phyloP scores from a whole-genome alignment of 495 filamentous ascomycete genomes.

The Hyphodiscus hymeniophilus region DNA sequence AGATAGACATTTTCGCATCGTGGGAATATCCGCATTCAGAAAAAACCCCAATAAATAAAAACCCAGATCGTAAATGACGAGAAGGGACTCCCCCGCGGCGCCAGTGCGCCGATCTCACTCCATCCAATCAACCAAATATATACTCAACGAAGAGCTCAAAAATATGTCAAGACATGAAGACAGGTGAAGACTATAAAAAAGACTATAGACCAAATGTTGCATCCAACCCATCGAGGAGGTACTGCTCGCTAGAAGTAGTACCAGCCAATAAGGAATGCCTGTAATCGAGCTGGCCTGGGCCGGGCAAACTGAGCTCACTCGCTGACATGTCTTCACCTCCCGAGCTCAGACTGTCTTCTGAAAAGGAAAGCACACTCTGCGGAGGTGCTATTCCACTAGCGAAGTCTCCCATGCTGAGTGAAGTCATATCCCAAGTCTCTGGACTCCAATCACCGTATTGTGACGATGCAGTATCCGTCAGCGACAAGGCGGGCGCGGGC shows the following conservation, averaged over 20 bases:
- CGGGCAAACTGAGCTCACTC: conserved; percentile 20
- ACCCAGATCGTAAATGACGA: neutral
- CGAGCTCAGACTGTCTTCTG: conserved; percentile 64
- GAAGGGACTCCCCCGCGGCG: neutral
- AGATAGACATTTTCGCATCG: neutral
- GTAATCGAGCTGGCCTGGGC: conserved; percentile 7
- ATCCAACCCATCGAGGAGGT: conserved; percentile 37
- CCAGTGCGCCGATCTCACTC: neutral
- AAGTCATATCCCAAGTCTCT: conserved; percentile 41
- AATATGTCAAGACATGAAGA: neutral
- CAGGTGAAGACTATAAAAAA: neutral
- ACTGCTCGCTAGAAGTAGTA: conserved; percentile 22
- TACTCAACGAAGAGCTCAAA: neutral
- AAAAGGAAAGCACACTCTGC: conserved; percentile 67
- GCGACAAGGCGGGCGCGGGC: conserved; percentile 32
- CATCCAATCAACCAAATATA: neutral
- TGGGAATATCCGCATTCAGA: too few relatives aligned
- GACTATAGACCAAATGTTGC: conserved; percentile 10
- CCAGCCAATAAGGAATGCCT: conserved; percentile 16
- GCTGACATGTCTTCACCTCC: conserved; percentile 32
- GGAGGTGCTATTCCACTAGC: conserved; percentile 33
- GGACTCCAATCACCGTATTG: conserved; percentile 40
- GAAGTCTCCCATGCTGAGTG: conserved; percentile 38
- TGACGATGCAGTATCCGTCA: conserved; percentile 28
- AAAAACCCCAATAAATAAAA: neutral